Evolutionary conservation across 75 land plant genomes (phyloP).

Genomic region (Sequoiadendron giganteum): DNA sequence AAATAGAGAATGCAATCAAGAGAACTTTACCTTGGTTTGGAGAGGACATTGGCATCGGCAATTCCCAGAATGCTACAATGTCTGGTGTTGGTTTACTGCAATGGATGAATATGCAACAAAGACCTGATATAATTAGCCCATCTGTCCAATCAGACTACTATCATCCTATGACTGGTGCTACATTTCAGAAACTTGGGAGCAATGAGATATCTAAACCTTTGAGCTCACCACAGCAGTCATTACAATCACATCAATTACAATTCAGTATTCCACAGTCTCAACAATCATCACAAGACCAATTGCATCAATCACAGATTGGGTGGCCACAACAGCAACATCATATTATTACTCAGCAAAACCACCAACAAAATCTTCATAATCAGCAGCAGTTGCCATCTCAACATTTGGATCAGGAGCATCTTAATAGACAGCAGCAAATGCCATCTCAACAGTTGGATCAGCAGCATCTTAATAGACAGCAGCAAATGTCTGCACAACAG

Average conservation of each 20-base stretch:
- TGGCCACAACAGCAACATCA: conserved; percentile 14
- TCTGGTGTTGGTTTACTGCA: conserved; percentile 65
- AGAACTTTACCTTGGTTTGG: conserved; percentile 63
- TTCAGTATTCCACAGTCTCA: conserved; percentile 8
- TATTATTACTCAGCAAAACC: conserved; percentile 2
- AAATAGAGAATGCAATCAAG: conserved; percentile 60
- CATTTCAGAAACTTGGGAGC: conserved; percentile 11
- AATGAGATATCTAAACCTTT: conserved; percentile 7
- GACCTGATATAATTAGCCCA: conserved; percentile 35
- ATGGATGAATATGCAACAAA: conserved; percentile 84
- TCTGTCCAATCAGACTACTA: conserved; percentile 41
- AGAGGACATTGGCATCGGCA: conserved; percentile 60
- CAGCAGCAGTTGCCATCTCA: conserved; percentile 12
- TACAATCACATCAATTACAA: conserved; percentile 1
- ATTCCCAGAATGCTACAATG: conserved; percentile 46
- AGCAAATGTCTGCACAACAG: conserved; percentile 6
- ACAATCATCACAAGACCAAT: not conserved
- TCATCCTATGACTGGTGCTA: conserved; percentile 32
- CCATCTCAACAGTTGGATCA: conserved; percentile 11
- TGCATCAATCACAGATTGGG: conserved; percentile 12
- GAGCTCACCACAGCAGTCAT: conserved; percentile 6
- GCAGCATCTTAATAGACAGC: conserved; percentile 1
- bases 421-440: conserved; percentile 9
- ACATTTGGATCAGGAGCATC: conserved; percentile 4
- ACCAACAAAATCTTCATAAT: not conserved